Conservation (phyloP, 2,329 filamentous ascomycete species). For the Penicillium capsulatum region DNA sequence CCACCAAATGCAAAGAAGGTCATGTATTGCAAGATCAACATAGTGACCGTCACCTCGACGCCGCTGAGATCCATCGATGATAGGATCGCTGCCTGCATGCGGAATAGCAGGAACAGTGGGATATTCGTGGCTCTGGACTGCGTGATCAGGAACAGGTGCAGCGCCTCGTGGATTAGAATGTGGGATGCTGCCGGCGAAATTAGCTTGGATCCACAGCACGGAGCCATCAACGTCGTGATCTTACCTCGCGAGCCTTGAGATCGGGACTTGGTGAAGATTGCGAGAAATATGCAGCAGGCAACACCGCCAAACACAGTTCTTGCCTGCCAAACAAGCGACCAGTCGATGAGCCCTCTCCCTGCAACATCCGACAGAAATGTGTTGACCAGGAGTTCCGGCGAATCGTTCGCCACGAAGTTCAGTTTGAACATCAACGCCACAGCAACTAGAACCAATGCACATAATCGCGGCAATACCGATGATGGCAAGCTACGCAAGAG, state of each 20-base stretch:
- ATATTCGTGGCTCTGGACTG: slow-evolving; percentile 83
- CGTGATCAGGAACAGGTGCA: slow-evolving; percentile 75
- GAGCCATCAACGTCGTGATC: neutral
- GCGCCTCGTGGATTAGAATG: slow-evolving; percentile 56
- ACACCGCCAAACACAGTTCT: slow-evolving; percentile 50
- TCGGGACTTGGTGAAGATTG: slow-evolving; percentile 17
- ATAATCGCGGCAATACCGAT: slow-evolving; percentile 21
- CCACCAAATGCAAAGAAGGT: slow-evolving; percentile 89
- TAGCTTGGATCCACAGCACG: neutral
- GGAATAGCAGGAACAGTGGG: slow-evolving; percentile 75
- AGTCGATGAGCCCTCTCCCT: slow-evolving; percentile 36
- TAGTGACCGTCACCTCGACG: slow-evolving; percentile 63
- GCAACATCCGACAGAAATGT: slow-evolving; percentile 33
- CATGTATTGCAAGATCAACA: slow-evolving; percentile 71
- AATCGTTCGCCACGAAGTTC: slow-evolving; percentile 80
- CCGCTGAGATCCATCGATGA: slow-evolving; percentile 39
- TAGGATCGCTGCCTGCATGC: slow-evolving; percentile 56
- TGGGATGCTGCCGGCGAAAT: slow-evolving; percentile 14
- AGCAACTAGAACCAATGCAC: slow-evolving; percentile 44
- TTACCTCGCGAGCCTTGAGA: slow-evolving; percentile 14
- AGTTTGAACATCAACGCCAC: slow-evolving; percentile 80
- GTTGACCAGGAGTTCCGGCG: slow-evolving; percentile 67
- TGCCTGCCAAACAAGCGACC: slow-evolving; percentile 49
- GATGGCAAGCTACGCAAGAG: slow-evolving; percentile 34
- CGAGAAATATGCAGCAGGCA: slow-evolving; percentile 29